Conservation (phyloP, 169 alveolate species). For the Plasmodium knowlesi region DNA sequence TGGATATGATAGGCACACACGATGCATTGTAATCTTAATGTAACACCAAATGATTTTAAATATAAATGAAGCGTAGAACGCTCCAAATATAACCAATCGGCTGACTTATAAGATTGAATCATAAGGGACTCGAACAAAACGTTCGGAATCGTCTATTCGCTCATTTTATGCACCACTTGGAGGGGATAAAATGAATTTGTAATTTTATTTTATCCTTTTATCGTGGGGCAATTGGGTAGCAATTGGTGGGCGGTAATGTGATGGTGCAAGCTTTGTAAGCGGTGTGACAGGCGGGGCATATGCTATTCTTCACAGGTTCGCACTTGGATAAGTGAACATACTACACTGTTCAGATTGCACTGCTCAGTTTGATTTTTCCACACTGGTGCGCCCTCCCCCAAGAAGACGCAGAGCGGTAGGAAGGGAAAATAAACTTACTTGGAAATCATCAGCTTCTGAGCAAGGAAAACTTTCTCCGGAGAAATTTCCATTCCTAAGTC, state of each 20-base stretch:
- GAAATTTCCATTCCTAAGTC: constrained; percentile 99
- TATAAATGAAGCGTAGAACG: constrained; percentile 6
- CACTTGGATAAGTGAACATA: background rate
- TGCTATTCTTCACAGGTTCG: background rate
- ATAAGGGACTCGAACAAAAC: constrained; percentile 59
- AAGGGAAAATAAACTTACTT: constrained; percentile 76
- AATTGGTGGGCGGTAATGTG: background rate
- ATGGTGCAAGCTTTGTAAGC: background rate
- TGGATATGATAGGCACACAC: background rate
- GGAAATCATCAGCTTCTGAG: constrained; percentile 97
- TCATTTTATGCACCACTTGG: constrained; percentile 54
- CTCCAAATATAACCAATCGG: constrained; percentile 44
- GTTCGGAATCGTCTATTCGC: constrained; percentile 23
- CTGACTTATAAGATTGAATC: constrained; percentile 60
- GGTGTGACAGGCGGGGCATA: background rate
- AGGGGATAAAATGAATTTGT: constrained; percentile 28
- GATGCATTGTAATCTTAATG: constrained; percentile 25
- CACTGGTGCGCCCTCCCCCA: background rate
- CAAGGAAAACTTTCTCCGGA: constrained; percentile 96
- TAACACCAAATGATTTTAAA: constrained; percentile 67
- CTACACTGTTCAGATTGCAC: too few species aligned
- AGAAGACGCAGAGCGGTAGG: background rate
- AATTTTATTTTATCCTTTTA: background rate
- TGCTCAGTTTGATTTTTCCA: too few species aligned
- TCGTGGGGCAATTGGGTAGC: constrained; percentile 37